Evolutionary conservation across 1,284 basidiomycete species (phyloP).

Genomic region (Cerrena zonata): DNA sequence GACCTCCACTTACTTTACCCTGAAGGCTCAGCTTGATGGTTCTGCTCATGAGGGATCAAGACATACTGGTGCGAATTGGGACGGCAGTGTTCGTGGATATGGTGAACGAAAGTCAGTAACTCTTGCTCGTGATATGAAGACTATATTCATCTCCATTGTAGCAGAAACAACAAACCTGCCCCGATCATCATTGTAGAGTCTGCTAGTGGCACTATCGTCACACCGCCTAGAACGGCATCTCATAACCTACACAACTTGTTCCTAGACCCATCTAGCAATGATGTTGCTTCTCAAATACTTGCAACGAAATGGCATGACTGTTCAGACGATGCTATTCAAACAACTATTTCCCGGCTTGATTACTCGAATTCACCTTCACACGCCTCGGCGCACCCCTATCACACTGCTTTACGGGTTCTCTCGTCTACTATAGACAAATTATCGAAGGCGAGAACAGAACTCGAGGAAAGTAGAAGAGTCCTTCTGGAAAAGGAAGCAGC

Average conservation of each 20-base stretch:
- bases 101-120: conserved; percentile 27
- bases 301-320: conserved; percentile 65
- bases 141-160: neutral
- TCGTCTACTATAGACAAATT: conserved; percentile 60
- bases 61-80: conserved; percentile 40
- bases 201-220: conserved; percentile 31
- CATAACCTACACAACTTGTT: conserved; percentile 10
- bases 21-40: conserved; percentile 53
- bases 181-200: conserved; percentile 58
- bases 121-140: conserved; percentile 3
- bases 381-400: conserved; percentile 52
- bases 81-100: conserved; percentile 56
- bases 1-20: conserved; percentile 48
- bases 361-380: conserved; percentile 40
- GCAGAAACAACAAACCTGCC: conserved; percentile 21
- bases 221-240: conserved; percentile 16
- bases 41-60: conserved; percentile 28
- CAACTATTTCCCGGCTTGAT: conserved; percentile 46
- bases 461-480: conserved; percentile 50
- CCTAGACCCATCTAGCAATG: neutral
- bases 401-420: conserved; percentile 59
- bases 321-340: conserved; percentile 64
- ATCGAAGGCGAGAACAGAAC: conserved; percentile 48
- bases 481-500: conserved; percentile 55
- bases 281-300: conserved; percentile 37